These are phyloP conservation scores for Globisporangium rhizosaccharum DNA, from an alignment of 352 stramenopile genomes.

Conservation along the genomic window DNA sequence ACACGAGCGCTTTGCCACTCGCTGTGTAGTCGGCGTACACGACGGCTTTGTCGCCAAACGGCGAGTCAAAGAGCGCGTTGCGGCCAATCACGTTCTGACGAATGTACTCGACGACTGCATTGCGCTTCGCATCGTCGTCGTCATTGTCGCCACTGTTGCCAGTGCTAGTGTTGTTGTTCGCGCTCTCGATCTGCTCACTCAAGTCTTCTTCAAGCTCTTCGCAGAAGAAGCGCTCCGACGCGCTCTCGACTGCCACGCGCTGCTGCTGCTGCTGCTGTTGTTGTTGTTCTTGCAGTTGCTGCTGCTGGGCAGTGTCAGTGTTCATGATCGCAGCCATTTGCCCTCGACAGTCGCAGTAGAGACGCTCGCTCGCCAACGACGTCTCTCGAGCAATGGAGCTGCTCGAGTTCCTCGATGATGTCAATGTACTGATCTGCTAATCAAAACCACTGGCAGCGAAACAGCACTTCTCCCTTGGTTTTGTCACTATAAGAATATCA, in stretches of 20 bases:
- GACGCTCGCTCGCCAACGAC: not conserved
- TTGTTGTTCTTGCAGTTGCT: not conserved
- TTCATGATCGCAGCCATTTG: constrained; percentile 11
- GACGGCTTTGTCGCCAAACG: constrained; percentile 69
- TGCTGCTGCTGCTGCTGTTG: not conserved
- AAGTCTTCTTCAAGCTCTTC: constrained; percentile 76
- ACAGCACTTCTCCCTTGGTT: not conserved
- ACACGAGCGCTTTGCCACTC: constrained; percentile 80
- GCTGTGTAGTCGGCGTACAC: constrained; percentile 96
- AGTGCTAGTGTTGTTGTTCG: constrained; percentile 5
- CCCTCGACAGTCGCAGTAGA: not conserved
- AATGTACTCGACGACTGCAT: constrained; percentile 31
- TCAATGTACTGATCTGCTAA: too few species aligned
- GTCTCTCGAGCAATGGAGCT: not conserved
- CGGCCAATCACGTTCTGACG: constrained; percentile 41
- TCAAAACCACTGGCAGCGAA: not conserved
- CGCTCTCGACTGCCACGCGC: not conserved
- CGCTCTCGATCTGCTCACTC: constrained; percentile 25
- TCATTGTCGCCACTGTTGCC: not conserved
- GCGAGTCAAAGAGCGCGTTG: constrained; percentile 44
- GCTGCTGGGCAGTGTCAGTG: not conserved
- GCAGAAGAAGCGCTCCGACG: constrained; percentile 60
- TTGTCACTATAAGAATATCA: too few species aligned
- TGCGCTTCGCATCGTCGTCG: constrained; percentile 5
- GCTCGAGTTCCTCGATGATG: too few species aligned